Base-by-base conservation (phyloP, 1,284 basidiomycete species). In the Trichosporon inkin region DNA sequence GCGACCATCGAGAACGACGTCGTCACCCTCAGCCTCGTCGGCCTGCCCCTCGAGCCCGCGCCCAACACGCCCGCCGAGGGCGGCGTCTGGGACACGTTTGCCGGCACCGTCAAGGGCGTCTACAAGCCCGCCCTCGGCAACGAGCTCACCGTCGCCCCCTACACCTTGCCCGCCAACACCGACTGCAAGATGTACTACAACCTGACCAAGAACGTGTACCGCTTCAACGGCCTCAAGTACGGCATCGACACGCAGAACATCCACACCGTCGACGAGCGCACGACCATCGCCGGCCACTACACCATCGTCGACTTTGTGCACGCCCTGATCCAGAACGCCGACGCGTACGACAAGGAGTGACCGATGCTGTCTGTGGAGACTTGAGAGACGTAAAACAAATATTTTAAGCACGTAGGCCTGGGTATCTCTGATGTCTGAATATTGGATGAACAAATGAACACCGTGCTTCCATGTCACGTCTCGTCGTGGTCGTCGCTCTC, bases 151-250 rank as follows among this genome's bases (percentile, higher is more conserved):
- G 76, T 78, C 11, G 60, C 74, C 3, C 76, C 75, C 2, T 75
- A 58, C 53, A 69, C 71, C 8, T 68, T 67, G 4, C 72, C 74
- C 56, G 59, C 55, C 10, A 60, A 60, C 49, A 60, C 59, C 13
- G 74, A 74, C 37, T 75, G 72, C 64, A 74, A 75, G 64, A 72
- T 74, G 71, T 77, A 75, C 65, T 78, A 78, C 66, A 72, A 74
- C 58, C 68, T 79, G 38, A 72, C 71, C 22, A 69, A 67, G 62
- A 68, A 75, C 62, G 67, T 79, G 35, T 79, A 70, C 60, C 70
- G 76, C 24, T 79, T 74, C 69, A 69, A 68, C 62, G 72, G 69
- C 32, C 60, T 62, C 28, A 32, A 32, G 2, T 59, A 69, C 1
- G 51, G 58, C 5, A 49, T 37, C 1, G 39, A 57, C 34, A 39